Conservation (phyloP, 2,329 filamentous ascomycete species). For the Aspergillus sp. region DNA sequence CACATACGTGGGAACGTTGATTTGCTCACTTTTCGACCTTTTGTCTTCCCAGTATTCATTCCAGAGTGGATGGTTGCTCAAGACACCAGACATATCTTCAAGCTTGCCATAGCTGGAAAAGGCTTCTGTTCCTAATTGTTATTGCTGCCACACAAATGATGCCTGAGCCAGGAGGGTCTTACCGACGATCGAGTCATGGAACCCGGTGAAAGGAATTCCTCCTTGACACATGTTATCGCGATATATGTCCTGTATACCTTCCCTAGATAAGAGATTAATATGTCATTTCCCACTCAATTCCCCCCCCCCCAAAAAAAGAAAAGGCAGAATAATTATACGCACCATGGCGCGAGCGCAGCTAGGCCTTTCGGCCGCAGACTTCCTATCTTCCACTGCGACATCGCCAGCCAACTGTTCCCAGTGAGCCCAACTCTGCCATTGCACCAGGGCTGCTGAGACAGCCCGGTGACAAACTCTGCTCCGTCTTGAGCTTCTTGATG, state of each 20-base stretch:
- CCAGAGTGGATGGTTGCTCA: constrained; percentile 22
- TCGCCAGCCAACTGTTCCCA: constrained; percentile 39
- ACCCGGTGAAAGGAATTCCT: constrained; percentile 17
- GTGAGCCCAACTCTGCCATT: constrained; percentile 38
- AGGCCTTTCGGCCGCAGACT: constrained; percentile 36
- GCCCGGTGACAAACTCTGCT: constrained; percentile 38
- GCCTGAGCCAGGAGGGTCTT: too few species aligned
- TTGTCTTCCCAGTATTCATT: constrained; percentile 36
- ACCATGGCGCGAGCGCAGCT: constrained; percentile 41
- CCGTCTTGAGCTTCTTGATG: constrained; percentile 40
- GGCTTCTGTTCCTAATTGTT: constrained; percentile 19
- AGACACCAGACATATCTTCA: constrained; percentile 39
- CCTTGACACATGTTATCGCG: constrained; percentile 41
- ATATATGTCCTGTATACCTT: constrained; percentile 24
- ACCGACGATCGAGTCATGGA: constrained; percentile 38
- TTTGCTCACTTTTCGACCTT: constrained; percentile 27
- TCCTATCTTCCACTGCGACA: constrained; percentile 38
- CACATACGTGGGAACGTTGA: constrained; percentile 31
- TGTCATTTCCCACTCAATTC: constrained; percentile 31
- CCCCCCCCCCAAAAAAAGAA: background rate
- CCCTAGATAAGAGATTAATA: background rate
- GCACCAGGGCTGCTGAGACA: constrained; percentile 38
- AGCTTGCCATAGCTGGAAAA: constrained; percentile 21
- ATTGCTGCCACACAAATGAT: too few species aligned
- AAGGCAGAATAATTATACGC: constrained; percentile 17